A percentile compares a stretch with the other conserved stretches of the same genome.
Conservation (phyloP, 192 early-diverging fungal species). For the Funneliformis mosseae region DNA sequence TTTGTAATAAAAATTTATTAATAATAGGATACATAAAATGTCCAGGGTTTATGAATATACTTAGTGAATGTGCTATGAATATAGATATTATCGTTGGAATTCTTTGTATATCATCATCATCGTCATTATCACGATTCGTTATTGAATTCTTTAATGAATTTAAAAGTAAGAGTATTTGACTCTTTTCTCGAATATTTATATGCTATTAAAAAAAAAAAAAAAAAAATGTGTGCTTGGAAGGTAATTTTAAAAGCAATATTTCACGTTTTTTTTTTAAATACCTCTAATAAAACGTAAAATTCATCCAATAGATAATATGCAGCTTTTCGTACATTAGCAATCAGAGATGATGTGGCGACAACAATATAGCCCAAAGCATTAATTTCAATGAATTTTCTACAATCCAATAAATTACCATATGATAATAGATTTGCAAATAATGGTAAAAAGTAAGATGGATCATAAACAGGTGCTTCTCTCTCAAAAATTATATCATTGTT, state of each 20-base stretch:
- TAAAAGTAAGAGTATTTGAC: constrained; percentile 69
- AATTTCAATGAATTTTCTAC: constrained; percentile 63
- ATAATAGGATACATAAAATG: constrained; percentile 76
- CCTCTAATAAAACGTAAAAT: constrained; percentile 59
- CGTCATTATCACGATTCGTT: constrained; percentile 43
- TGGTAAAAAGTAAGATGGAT: constrained; percentile 72
- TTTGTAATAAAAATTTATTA: constrained; percentile 73
- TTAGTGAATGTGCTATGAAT: constrained; percentile 68
- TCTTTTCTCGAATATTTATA: constrained; percentile 64
- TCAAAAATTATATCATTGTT: neutral
- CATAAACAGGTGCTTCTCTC: constrained; percentile 53
- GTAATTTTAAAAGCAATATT: constrained; percentile 16
- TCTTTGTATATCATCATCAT: constrained; percentile 44
- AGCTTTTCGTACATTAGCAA: constrained; percentile 57
- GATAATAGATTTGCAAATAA: constrained; percentile 60
- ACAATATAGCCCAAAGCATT: constrained; percentile 72
- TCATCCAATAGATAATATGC: constrained; percentile 70
- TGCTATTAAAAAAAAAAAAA: constrained; percentile 30
- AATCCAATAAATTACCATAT: constrained; percentile 56
- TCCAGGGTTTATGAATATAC: constrained; percentile 67
- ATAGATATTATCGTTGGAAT: constrained; percentile 66
- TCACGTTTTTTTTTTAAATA: no score
- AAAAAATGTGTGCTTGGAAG: neutral
- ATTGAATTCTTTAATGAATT: constrained; percentile 73
- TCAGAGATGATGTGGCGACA: constrained; percentile 60